Base-by-base conservation (phyloP, 139 green algal species). In the Micractinium sp. region DNA sequence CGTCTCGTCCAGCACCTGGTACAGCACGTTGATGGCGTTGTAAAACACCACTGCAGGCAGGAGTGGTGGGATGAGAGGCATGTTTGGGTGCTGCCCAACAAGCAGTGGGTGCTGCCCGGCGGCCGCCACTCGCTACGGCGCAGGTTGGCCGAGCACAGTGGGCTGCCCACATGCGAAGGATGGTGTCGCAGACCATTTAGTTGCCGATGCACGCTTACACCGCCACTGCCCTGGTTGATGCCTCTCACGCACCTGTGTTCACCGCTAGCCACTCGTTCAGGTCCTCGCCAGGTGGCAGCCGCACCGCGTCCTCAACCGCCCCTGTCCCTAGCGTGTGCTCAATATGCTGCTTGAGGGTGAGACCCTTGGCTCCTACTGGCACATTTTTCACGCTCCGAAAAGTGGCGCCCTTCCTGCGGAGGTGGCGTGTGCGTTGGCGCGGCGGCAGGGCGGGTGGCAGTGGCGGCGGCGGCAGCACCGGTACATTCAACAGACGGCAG, bases 1-100 rank as follows among this genome's bases (percentile, higher is more conserved):
- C 33, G 73, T 78, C 90, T 99, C 98, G 27, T 94, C 94, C 69
- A 99, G 92, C 14, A 96, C 98, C 67, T 88, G 90, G 89, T 99
- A 99, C 39, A 99, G 91, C n/a, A 99, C 90, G 77, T 93, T 97
- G 79, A 98, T 92, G 3, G 98, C 97, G 85, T 99, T 99, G 95
- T 97, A 99, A 86, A n/a, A 99, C 14, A 71, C 63, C 29, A 90
- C 87, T 74, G 74, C 31, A 27, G 18, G n/a, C 47, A 9, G 47
- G n/a, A n/a, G n/a, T n/a, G 9, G 47, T 56, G 47, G 9, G 47
- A 9, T 56, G 9, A 16, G 47, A 56, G 9, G 9, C 47, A 56
- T 56, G 5, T 56, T 56, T 5, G n/a, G n/a, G n/a, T n/a, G n/a
- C n/a, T n/a, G n/a, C n/a, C n/a, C n/a, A 56, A 56, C 47, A 9